Percentiles rank a stretch among this genome's conserved stretches.
phyloP scores from a whole-genome alignment of 805 yeast genomes.

The Kuraishia capsulata region DNA sequence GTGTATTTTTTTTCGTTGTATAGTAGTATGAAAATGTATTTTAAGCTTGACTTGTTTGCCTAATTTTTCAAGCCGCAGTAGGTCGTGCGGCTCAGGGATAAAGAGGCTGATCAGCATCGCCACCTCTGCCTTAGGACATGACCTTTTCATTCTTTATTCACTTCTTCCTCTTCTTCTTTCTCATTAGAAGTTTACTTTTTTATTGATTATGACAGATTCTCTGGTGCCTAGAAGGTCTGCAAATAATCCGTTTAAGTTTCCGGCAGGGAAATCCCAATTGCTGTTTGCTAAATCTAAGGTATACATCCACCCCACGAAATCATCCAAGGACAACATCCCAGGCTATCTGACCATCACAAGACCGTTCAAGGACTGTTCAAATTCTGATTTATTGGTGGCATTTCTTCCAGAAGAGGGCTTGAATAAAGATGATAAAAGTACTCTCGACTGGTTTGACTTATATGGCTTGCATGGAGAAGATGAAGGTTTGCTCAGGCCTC shows the following conservation, averaged over 20 bases:
- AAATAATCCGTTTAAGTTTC: background rate
- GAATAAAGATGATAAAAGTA: conserved; percentile 12
- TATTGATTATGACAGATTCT: no score
- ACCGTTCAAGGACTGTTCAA: conserved; percentile 35
- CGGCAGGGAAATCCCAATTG: conserved; percentile 30
- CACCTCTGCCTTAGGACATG: no score
- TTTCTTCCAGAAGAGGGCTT: conserved; percentile 54
- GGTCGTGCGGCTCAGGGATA: no score
- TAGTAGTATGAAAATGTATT: no score
- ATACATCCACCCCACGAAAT: conserved; percentile 73
- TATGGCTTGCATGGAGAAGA: conserved; percentile 31
- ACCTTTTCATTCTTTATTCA: background rate
- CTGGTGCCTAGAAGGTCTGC: no score
- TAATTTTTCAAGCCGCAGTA: no score
- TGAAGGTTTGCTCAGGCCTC: conserved; percentile 21
- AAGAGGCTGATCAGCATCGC: no score
- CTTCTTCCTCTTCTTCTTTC: no score
- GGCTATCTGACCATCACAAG: conserved; percentile 67
- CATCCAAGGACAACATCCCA: conserved; percentile 65
- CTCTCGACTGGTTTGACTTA: conserved; percentile 26
- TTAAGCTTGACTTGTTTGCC: no score
- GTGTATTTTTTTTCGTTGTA: no score
- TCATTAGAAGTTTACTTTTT: no score
- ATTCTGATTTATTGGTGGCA: conserved; percentile 52
- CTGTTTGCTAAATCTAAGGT: conserved; percentile 59